Percentiles rank a stretch among this genome's conserved stretches.
Evolutionary conservation across 805 yeast species (phyloP).

Genomic region (Wickerhamia fluorescens): DNA sequence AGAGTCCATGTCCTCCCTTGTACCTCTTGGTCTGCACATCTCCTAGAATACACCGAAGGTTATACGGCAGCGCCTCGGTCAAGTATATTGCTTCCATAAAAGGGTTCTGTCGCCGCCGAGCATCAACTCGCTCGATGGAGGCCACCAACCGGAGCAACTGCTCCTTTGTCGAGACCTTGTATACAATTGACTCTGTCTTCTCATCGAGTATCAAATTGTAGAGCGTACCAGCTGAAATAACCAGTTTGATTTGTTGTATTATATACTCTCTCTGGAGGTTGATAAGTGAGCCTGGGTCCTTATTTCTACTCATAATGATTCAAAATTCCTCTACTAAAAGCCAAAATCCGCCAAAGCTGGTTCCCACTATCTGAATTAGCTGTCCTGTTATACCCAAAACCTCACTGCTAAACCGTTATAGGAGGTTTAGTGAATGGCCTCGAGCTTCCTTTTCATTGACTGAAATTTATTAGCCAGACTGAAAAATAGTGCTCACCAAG

Average conservation of each 20-base stretch:
- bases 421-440: too few relatives aligned
- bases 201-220: slow-evolving; percentile 48
- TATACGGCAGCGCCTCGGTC: slow-evolving; percentile 59
- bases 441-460: too few relatives aligned
- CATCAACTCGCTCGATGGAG: slow-evolving; percentile 59
- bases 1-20: slow-evolving; percentile 63
- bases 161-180: slow-evolving; percentile 41
- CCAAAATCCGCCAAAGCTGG: too few relatives aligned
- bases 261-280: slow-evolving; percentile 24
- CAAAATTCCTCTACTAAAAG: too few relatives aligned
- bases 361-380: too few relatives aligned
- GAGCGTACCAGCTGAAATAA: slow-evolving; percentile 23
- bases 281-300: slow-evolving; percentile 22
- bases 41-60: slow-evolving; percentile 68
- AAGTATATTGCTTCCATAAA: slow-evolving; percentile 77
- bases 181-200: slow-evolving; percentile 41
- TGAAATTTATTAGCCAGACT: too few relatives aligned
- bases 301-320: slow-evolving; percentile 15
- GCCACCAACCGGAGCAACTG: slow-evolving; percentile 49
- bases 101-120: slow-evolving; percentile 50
- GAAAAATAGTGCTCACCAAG: too few relatives aligned
- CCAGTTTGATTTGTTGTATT: slow-evolving; percentile 22
- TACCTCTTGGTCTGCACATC: slow-evolving; percentile 74
- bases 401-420: too few relatives aligned
- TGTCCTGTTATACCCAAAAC: too few relatives aligned